phyloP scores from a whole-genome alignment of 345 rosid species.

The Psidium guajava region DNA sequence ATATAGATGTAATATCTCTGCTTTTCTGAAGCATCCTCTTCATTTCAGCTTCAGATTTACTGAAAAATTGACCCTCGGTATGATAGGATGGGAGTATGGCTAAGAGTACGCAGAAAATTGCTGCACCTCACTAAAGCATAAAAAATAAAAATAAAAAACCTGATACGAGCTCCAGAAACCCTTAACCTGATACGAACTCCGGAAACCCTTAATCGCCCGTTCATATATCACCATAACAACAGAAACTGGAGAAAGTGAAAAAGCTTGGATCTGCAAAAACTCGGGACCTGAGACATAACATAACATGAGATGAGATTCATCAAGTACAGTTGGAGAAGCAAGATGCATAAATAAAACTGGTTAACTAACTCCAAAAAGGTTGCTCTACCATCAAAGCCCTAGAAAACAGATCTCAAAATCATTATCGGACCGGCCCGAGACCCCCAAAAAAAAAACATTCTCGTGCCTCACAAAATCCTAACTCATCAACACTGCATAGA shows the following conservation, averaged over 20 bases:
- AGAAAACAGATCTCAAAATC: conserved; percentile 18
- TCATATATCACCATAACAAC: neutral
- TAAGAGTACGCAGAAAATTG: neutral
- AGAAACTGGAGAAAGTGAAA: neutral
- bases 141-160: neutral
- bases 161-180: neutral
- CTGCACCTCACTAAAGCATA: neutral
- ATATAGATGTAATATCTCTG: neutral
- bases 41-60: neutral
- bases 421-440: conserved; percentile 12
- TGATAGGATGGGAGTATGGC: neutral
- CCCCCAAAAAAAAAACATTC: conserved; percentile 2
- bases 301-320: neutral
- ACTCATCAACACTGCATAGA: neutral
- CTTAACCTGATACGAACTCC: neutral
- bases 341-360: neutral
- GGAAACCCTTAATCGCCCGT: neutral
- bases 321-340: neutral
- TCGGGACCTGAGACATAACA: neutral
- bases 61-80: neutral
- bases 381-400: conserved; percentile 23
- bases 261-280: neutral
- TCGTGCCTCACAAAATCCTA: conserved; percentile 11
- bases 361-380: conserved; percentile 3
- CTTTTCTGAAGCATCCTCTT: neutral